phyloP scores from a whole-genome alignment of 805 yeast genomes.

The Saccharomycodes ludwigii region DNA sequence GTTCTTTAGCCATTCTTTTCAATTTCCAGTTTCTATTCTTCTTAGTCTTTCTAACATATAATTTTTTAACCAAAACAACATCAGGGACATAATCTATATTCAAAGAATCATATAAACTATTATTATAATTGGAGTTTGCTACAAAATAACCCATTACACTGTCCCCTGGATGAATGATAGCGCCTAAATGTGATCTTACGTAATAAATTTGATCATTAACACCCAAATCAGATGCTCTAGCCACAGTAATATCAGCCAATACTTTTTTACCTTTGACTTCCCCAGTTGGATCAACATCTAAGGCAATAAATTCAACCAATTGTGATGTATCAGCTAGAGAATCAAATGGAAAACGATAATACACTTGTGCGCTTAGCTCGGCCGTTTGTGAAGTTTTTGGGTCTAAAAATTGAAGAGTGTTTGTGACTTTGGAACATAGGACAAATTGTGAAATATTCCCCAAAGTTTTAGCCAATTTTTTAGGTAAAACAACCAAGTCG shows the following conservation, averaged over 20 bases:
- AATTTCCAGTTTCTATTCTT: slow-evolving; percentile 79
- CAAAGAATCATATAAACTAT: slow-evolving; percentile 66
- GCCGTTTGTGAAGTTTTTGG: slow-evolving; percentile 69
- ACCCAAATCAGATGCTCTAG: slow-evolving; percentile 84
- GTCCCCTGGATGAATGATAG: slow-evolving; percentile 91
- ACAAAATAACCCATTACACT: slow-evolving; percentile 85
- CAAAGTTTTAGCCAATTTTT: slow-evolving; percentile 67
- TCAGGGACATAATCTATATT: slow-evolving; percentile 62
- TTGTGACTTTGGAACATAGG: slow-evolving; percentile 74
- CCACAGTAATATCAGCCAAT: slow-evolving; percentile 81
- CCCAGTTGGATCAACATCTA: slow-evolving; percentile 92
- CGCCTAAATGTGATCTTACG: slow-evolving; percentile 87
- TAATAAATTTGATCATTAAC: slow-evolving; percentile 71
- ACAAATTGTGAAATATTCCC: slow-evolving; percentile 78
- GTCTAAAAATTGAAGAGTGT: slow-evolving; percentile 76
- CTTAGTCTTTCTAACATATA: slow-evolving; percentile 67
- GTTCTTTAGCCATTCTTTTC: slow-evolving; percentile 96
- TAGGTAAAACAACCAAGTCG: slow-evolving; percentile 86
- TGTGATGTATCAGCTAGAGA: slow-evolving; percentile 66
- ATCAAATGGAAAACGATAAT: slow-evolving; percentile 74
- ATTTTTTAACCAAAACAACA: slow-evolving; percentile 79
- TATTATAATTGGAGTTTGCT: slow-evolving; percentile 77
- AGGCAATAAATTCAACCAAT: slow-evolving; percentile 73
- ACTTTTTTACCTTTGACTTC: slow-evolving; percentile 62
- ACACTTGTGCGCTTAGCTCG: slow-evolving; percentile 57